Evolutionary conservation across 2,329 filamentous ascomycete species (phyloP).

Genomic region (Pseudocercospora musae): DNA sequence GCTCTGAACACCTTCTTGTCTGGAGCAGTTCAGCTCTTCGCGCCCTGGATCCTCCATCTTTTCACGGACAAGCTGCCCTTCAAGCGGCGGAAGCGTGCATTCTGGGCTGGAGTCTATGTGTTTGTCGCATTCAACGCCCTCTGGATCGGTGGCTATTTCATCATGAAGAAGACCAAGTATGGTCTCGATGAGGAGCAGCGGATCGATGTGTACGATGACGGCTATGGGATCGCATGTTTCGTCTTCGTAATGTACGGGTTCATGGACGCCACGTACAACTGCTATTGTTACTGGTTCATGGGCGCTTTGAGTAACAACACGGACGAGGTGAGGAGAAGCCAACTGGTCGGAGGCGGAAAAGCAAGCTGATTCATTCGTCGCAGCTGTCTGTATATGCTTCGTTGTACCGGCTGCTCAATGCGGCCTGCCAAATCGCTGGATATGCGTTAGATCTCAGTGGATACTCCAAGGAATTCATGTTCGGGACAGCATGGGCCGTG

Average conservation of each 20-base stretch:
- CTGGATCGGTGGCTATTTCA: slow-evolving; percentile 5
- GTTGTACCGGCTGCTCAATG: slow-evolving; percentile 4
- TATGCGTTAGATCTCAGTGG: slow-evolving; percentile 4
- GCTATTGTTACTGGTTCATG: slow-evolving; percentile 10
- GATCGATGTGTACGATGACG: slow-evolving; percentile 2
- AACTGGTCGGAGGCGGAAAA: too few species aligned
- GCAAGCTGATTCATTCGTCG: background rate
- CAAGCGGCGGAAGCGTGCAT: slow-evolving; percentile 1
- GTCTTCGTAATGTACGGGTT: slow-evolving; percentile 7
- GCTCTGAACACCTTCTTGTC: slow-evolving; percentile 7
- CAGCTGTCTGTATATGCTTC: slow-evolving; percentile 5
- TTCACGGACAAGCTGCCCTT: slow-evolving; percentile 5
- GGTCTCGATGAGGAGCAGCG: background rate
- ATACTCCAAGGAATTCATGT: slow-evolving; percentile 10
- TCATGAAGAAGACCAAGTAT: slow-evolving; percentile 4
- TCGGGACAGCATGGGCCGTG: slow-evolving; percentile 5
- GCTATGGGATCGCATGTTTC: slow-evolving; percentile 3
- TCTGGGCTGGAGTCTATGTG: slow-evolving; percentile 1
- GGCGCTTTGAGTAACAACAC: slow-evolving; percentile 8
- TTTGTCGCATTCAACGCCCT: slow-evolving; percentile 9
- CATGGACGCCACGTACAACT: slow-evolving; percentile 7
- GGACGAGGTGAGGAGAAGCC: slow-evolving; percentile 4
- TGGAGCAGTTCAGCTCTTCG: slow-evolving; percentile 4
- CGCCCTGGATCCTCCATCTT: slow-evolving; percentile 4
- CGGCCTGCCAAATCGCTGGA: slow-evolving; percentile 3